phyloP scores from a whole-genome alignment of 768 basidiomycete species.

The Russula compacta region DNA sequence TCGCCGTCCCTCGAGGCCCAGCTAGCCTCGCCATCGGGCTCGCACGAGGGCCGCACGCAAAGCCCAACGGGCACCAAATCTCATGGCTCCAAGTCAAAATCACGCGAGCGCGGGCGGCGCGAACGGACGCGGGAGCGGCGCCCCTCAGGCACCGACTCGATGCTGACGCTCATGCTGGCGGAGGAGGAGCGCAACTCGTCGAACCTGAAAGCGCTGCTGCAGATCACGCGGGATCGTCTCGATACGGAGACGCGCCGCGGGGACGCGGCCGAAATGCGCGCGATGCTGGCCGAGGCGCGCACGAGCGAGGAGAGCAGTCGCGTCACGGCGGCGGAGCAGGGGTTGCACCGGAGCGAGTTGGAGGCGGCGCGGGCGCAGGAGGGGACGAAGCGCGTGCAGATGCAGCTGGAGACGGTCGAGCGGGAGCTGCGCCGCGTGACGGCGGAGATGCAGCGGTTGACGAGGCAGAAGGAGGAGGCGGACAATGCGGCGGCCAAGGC shows the following conservation, averaged over 20 bases:
- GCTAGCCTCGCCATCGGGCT: background rate
- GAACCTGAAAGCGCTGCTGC: slow-evolving; percentile 18
- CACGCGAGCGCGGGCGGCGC: slow-evolving; percentile 11
- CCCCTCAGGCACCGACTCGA: slow-evolving; percentile 12
- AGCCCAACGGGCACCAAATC: slow-evolving; percentile 14
- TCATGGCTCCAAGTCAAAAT: slow-evolving; percentile 8
- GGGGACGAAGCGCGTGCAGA: slow-evolving; percentile 18
- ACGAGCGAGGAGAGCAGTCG: slow-evolving; percentile 11
- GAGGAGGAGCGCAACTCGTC: slow-evolving; percentile 21
- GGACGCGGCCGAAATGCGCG: slow-evolving; percentile 19
- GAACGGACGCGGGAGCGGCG: slow-evolving; percentile 6
- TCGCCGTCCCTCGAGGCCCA: background rate
- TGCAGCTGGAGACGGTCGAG: slow-evolving; percentile 19
- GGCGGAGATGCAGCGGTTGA: slow-evolving; percentile 14
- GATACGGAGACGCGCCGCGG: slow-evolving; percentile 16
- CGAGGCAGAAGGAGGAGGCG: slow-evolving; percentile 18
- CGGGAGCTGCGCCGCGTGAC: slow-evolving; percentile 17
- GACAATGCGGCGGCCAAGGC: slow-evolving; percentile 18
- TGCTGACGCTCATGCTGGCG: slow-evolving; percentile 20
- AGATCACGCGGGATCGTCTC: slow-evolving; percentile 16
- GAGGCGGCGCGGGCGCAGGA: slow-evolving; percentile 19
- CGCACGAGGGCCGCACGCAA: background rate
- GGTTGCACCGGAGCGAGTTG: slow-evolving; percentile 14
- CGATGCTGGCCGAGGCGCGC: slow-evolving; percentile 17
- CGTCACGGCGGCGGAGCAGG: slow-evolving; percentile 11